Conservation (phyloP, 2,329 filamentous ascomycete genomes). For the Penicillium sp. region DNA sequence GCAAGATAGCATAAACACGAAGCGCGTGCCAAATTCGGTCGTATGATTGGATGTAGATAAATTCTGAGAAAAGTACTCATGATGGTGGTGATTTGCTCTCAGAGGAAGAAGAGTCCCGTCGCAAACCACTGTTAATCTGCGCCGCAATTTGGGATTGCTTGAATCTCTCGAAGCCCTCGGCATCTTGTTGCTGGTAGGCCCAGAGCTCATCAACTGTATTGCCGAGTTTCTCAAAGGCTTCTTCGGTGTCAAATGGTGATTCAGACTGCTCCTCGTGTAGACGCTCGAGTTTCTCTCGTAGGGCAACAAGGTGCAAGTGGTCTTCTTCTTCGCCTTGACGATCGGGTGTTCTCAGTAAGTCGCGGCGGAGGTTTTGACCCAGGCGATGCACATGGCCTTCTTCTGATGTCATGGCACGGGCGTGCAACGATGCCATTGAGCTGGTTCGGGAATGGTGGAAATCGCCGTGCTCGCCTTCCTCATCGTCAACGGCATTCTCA, state of each 20-base stretch:
- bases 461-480: constrained; percentile 44
- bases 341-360: constrained; percentile 56
- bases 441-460: constrained; percentile 58
- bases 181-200: constrained; percentile 43
- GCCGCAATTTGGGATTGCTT: constrained; percentile 48
- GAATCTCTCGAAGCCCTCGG: constrained; percentile 46
- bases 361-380: constrained; percentile 64
- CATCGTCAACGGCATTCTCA: constrained; percentile 39
- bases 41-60: not conserved
- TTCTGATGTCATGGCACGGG: constrained; percentile 64
- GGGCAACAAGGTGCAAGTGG: constrained; percentile 46
- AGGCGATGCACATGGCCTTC: constrained; percentile 70
- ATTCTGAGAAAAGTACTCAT: not conserved
- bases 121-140: constrained; percentile 44
- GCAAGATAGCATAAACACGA: not conserved
- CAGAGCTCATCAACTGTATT: constrained; percentile 48
- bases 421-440: constrained; percentile 67
- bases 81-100: constrained; percentile 6
- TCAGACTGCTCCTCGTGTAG: constrained; percentile 45
- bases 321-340: constrained; percentile 40
- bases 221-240: constrained; percentile 43
- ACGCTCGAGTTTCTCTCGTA: constrained; percentile 45
- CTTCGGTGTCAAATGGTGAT: constrained; percentile 39
- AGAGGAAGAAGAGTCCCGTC: not conserved
- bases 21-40: not conserved